phyloP scores from a whole-genome alignment of 2,329 filamentous ascomycete genomes.

The Fusarium sp. region DNA sequence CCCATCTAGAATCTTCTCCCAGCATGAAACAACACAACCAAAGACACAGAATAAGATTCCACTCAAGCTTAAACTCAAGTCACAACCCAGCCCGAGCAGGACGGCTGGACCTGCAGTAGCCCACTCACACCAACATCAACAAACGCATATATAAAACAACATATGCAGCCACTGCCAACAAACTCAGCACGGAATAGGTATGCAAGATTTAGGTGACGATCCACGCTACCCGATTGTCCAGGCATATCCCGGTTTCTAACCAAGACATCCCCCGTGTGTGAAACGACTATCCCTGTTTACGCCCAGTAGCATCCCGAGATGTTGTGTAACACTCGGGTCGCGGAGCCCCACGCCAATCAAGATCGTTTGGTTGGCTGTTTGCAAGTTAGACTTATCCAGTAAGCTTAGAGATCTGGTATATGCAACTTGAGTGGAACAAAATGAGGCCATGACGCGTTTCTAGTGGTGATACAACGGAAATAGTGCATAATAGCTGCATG shows the following conservation, averaged over 20 bases:
- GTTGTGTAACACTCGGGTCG: conserved; percentile 29
- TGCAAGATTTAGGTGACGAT: conserved; percentile 10
- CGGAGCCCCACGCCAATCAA: neutral
- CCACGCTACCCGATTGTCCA: conserved; percentile 21
- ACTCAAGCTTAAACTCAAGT: neutral
- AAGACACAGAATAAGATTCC: neutral
- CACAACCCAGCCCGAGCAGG: conserved; percentile 9
- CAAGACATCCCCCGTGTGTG: neutral
- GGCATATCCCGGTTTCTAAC: neutral
- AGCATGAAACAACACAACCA: neutral
- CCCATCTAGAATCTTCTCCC: neutral
- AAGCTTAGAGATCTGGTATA: neutral
- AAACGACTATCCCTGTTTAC: neutral
- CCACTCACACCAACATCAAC: neutral
- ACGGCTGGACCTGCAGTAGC: conserved; percentile 44
- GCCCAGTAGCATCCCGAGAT: conserved; percentile 7
- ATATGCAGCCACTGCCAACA: conserved; percentile 22
- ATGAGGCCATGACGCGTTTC: conserved; percentile 1
- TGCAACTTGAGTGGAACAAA: neutral
- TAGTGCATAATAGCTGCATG: neutral
- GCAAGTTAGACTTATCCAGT: conserved; percentile 2
- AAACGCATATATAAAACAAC: conserved; percentile 3
- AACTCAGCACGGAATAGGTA: neutral
- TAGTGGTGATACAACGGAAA: neutral
- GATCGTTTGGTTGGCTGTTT: neutral